These are phyloP conservation scores for Sutorius australiensis DNA, from an alignment of 768 basidiomycete species.

Conservation along the genomic window DNA sequence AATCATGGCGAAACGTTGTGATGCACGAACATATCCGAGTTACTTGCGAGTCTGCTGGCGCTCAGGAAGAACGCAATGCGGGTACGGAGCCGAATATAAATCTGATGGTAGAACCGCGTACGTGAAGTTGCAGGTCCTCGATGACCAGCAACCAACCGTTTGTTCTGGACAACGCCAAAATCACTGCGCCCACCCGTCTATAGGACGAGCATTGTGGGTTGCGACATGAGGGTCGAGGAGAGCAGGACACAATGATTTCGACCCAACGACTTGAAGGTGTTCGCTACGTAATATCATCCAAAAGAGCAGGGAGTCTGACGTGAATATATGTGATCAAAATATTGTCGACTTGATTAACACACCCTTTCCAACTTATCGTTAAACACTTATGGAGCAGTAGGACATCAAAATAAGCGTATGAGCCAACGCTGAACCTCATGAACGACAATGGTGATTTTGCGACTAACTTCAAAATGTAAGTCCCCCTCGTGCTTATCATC, in stretches of 20 bases:
- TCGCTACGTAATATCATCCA: neutral
- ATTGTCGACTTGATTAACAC: conserved; percentile 22
- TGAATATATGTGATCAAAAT: too few species aligned
- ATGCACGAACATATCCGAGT: neutral
- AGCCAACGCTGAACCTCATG: conserved; percentile 28
- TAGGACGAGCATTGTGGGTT: neutral
- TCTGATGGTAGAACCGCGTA: neutral
- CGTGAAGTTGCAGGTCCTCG: neutral
- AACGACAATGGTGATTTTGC: conserved; percentile 16
- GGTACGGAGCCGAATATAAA: neutral
- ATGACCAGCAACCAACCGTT: neutral
- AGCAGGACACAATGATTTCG: too few species aligned
- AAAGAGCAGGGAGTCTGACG: too few species aligned
- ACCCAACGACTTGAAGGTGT: too few species aligned
- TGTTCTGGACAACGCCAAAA: neutral
- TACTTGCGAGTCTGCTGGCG: neutral
- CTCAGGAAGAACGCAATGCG: neutral
- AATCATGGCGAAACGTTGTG: conserved; percentile 8
- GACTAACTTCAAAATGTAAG: conserved; percentile 18
- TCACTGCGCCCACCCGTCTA: neutral
- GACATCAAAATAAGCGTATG: conserved; percentile 21
- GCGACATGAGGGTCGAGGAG: neutral
- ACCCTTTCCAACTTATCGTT: conserved; percentile 34
- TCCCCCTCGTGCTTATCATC: neutral
- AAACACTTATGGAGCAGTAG: conserved; percentile 18